Evolutionary conservation across 2,329 filamentous ascomycete species (phyloP).

Genomic region (Fusarium mexicanum): DNA sequence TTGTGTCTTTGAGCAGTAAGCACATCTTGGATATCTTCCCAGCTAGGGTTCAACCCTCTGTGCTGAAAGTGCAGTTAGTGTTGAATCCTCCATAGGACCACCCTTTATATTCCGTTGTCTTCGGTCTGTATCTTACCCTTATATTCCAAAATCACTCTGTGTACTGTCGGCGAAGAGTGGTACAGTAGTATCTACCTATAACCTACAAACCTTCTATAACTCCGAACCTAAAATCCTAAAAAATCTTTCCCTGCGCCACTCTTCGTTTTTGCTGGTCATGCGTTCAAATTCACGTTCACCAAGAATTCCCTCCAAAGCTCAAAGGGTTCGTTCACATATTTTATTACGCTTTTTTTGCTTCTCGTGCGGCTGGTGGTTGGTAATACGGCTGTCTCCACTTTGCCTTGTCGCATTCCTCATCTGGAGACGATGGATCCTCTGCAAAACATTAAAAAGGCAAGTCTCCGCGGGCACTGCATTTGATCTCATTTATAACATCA

Average conservation of each 20-base stretch:
- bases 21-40: background rate
- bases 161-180: background rate
- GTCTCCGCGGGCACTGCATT: background rate
- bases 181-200: constrained; percentile 4
- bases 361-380: background rate
- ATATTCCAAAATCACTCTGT: background rate
- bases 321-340: rapidly evolving
- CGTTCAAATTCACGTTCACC: background rate
- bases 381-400: background rate
- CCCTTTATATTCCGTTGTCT: background rate
- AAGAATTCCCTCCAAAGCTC: rapidly evolving
- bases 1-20: background rate
- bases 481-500: background rate
- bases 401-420: background rate
- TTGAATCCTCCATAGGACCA: rapidly evolving
- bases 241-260: background rate
- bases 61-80: background rate
- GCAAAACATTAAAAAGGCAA: background rate
- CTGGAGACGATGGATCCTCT: background rate
- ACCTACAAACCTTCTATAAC: background rate
- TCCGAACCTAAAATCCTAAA: background rate
- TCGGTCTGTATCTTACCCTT: background rate
- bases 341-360: background rate
- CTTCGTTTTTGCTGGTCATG: background rate
- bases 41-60: background rate